Conservation (phyloP, 73 alveolate species). For the Blepharisma japonicum region DNA sequence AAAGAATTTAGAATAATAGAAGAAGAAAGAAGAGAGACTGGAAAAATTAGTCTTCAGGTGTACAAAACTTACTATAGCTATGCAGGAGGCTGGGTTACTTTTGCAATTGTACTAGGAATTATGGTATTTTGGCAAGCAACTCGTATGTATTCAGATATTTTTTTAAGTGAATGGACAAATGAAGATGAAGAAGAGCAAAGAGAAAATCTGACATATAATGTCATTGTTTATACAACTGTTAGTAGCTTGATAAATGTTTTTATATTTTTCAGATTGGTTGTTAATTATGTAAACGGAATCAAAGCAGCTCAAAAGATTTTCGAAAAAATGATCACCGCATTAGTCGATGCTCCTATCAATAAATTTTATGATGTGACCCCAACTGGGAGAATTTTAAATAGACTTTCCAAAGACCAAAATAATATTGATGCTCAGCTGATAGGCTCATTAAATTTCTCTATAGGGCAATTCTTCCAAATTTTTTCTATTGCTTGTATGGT, state of each 20-base stretch:
- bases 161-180: neutral
- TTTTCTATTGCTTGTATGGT: neutral
- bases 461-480: neutral
- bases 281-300: constrained; percentile 35
- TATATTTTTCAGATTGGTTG: neutral
- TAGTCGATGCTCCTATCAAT: constrained; percentile 84
- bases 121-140: constrained; percentile 46
- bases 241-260: neutral
- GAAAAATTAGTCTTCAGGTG: constrained; percentile 38
- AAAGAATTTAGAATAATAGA: constrained; percentile 37
- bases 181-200: neutral
- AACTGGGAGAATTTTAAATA: constrained; percentile 82
- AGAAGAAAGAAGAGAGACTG: constrained; percentile 40
- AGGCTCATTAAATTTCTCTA: neutral
- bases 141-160: constrained; percentile 5
- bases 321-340: constrained; percentile 64
- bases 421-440: constrained; percentile 30
- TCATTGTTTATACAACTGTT: neutral
- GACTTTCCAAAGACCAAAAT: constrained; percentile 76
- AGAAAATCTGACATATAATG: neutral
- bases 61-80: constrained; percentile 37
- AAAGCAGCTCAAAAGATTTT: constrained; percentile 61
- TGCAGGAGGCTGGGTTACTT: constrained; percentile 50
- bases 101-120: constrained; percentile 34
- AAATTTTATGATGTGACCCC: constrained; percentile 87